A percentile compares a stretch with the other conserved stretches of the same genome.
Evolutionary conservation across 352 stramenopile genomes (phyloP).

Genomic region (Phytophthora tubulina): DNA sequence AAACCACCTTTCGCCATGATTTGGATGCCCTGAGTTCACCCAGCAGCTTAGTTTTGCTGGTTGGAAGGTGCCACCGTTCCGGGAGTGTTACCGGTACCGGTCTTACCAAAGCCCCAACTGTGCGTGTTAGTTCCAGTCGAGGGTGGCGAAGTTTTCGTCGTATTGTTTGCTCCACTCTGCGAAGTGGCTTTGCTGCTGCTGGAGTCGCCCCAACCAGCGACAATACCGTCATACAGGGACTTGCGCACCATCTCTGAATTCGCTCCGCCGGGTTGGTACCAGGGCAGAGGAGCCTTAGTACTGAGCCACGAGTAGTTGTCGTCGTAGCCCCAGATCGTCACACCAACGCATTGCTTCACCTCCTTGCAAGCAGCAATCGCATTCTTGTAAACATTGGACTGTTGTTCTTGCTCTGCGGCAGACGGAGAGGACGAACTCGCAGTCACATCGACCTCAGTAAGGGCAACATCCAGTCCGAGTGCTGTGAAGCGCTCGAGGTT

Average conservation of each 20-base stretch:
- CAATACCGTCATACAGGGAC: constrained; percentile 40
- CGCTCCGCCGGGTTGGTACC: constrained; percentile 32
- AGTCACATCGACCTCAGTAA: constrained; percentile 40
- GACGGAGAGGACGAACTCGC: constrained; percentile 26
- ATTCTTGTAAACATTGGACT: constrained; percentile 33
- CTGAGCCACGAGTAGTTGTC: constrained; percentile 46
- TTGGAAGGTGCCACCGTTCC: constrained; percentile 20
- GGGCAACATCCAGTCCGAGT: constrained; percentile 39
- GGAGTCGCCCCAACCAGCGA: constrained; percentile 27
- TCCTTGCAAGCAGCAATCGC: constrained; percentile 36
- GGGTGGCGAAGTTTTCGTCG: constrained; percentile 8
- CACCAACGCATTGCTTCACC: constrained; percentile 37
- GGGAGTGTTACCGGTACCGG: constrained; percentile 3
- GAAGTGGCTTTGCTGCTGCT: not conserved
- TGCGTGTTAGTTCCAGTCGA: constrained; percentile 4
- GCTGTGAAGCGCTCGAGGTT: constrained; percentile 40
- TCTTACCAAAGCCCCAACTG: constrained; percentile 11
- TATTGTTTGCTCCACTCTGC: not conserved
- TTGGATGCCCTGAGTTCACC: not conserved
- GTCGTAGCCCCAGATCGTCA: constrained; percentile 38
- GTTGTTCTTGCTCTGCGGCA: constrained; percentile 15
- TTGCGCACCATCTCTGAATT: constrained; percentile 33
- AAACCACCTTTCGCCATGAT: too few relatives aligned
- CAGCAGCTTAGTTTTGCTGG: constrained; percentile 5
- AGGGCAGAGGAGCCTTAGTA: constrained; percentile 31